Percentiles rank a stretch among this genome's conserved stretches.
phyloP scores from a whole-genome alignment of 768 basidiomycete species.

The Mycena olivaceomarginata region DNA sequence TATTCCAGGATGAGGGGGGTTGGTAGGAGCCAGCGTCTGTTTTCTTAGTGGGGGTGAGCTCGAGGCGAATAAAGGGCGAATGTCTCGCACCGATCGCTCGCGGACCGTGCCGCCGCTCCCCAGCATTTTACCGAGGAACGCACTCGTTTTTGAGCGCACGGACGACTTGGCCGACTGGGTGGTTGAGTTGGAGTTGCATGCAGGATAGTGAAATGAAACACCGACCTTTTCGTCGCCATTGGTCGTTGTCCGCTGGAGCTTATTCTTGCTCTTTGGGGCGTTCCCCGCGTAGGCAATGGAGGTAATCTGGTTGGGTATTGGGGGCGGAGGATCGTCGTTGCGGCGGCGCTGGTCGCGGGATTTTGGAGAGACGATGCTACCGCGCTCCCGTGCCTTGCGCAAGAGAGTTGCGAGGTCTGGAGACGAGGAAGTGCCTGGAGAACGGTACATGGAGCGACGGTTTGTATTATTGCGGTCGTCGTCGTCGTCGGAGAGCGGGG shows the following conservation, averaged over 20 bases:
- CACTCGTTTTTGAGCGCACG: slow-evolving; percentile 87
- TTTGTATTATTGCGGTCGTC: slow-evolving; percentile 84
- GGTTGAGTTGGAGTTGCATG: background rate
- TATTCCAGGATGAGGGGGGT: slow-evolving; percentile 29
- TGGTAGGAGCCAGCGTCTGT: slow-evolving; percentile 61
- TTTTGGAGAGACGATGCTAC: slow-evolving; percentile 63
- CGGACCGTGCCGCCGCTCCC: slow-evolving; percentile 75
- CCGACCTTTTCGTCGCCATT: slow-evolving; percentile 42
- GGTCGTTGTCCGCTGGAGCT: slow-evolving; percentile 46
- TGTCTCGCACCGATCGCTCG: slow-evolving; percentile 78
- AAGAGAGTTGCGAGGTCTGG: slow-evolving; percentile 94
- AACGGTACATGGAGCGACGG: slow-evolving; percentile 90
- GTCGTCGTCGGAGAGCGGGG: slow-evolving; percentile 75
- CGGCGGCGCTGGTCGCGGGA: slow-evolving; percentile 56
- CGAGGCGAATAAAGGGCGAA: slow-evolving; percentile 31
- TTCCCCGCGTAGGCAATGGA: slow-evolving; percentile 33
- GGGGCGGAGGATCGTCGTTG: slow-evolving; percentile 27
- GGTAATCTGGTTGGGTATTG: slow-evolving; percentile 38
- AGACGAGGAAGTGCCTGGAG: slow-evolving; percentile 92
- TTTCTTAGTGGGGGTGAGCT: slow-evolving; percentile 63
- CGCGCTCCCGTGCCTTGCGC: slow-evolving; percentile 87
- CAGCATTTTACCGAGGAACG: slow-evolving; percentile 87
- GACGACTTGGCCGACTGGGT: slow-evolving; percentile 74
- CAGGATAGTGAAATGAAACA: no score
- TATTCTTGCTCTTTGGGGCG: slow-evolving; percentile 57